Conservation (phyloP, 1,139 yeast genomes). For the Wickerhamomyces sp. region DNA sequence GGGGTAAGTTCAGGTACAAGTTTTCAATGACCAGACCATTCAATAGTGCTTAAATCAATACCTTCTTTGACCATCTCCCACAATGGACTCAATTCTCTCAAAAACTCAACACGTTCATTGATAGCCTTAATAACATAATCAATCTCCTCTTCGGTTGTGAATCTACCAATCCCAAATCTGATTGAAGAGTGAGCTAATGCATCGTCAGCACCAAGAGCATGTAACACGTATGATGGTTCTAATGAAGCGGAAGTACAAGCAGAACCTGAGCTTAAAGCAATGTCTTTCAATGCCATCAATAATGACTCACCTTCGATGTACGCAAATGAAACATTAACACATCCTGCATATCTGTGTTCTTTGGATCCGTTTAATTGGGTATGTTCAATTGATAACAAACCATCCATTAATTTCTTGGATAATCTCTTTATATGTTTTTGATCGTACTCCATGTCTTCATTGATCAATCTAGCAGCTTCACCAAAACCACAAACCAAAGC, state of each 20-base stretch:
- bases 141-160: conserved; percentile 92
- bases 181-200: conserved; percentile 97
- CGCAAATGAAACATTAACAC: conserved; percentile 95
- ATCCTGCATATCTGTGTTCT: conserved; percentile 74
- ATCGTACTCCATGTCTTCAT: conserved; percentile 71
- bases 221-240: conserved; percentile 95
- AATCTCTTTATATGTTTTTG: conserved; percentile 61
- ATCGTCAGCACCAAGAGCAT: conserved; percentile 96
- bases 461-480: conserved; percentile 88
- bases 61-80: conserved; percentile 99
- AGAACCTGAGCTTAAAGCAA: conserved; percentile 95
- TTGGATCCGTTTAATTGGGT: conserved; percentile 87
- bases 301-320: conserved; percentile 97
- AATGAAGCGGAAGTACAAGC: conserved; percentile 98
- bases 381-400: conserved; percentile 77
- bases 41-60: conserved; percentile 85
- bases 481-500: conserved; percentile 96
- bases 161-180: conserved; percentile 95
- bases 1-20: not conserved
- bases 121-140: conserved; percentile 91
- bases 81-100: conserved; percentile 89
- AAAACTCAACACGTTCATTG: conserved; percentile 80
- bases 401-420: conserved; percentile 66
- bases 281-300: conserved; percentile 95
- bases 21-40: conserved; percentile 89